These are phyloP conservation scores for Xylariaceae sp. DNA, from an alignment of 2,329 filamentous ascomycete genomes.

Conservation along the genomic window DNA sequence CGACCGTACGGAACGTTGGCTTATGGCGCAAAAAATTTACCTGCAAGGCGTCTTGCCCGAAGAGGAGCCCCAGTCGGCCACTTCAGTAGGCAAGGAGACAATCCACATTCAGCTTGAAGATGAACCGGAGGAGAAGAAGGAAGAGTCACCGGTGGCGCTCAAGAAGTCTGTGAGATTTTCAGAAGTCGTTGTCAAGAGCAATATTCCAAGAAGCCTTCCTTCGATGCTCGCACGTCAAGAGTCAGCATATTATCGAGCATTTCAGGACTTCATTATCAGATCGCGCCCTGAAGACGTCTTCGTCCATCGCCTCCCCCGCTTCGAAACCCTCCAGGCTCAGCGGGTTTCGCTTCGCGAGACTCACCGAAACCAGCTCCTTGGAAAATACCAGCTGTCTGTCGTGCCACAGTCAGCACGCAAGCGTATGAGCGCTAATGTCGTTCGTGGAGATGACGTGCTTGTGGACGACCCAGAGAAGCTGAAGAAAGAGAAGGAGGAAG, in stretches of 20 bases:
- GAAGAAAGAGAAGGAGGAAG: constrained; percentile 72
- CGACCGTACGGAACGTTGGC: constrained; percentile 83
- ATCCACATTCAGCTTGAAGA: constrained; percentile 34
- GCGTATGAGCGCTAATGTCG: constrained; percentile 70
- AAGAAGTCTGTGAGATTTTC: constrained; percentile 80
- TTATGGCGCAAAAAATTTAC: constrained; percentile 77
- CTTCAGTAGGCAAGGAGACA: constrained; percentile 36
- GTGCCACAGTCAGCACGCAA: constrained; percentile 67
- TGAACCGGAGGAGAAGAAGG: constrained; percentile 22
- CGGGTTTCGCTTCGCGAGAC: constrained; percentile 69
- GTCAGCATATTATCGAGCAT: constrained; percentile 84
- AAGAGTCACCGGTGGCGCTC: constrained; percentile 33
- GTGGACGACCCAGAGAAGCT: constrained; percentile 62
- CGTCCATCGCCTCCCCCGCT: constrained; percentile 78
- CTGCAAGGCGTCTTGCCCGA: constrained; percentile 64
- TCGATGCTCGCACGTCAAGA: constrained; percentile 58
- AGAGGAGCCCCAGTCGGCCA: constrained; percentile 37
- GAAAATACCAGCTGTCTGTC: constrained; percentile 77
- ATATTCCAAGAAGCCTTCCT: constrained; percentile 50
- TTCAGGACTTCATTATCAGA: constrained; percentile 69
- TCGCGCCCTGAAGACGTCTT: constrained; percentile 72
- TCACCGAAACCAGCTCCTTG: constrained; percentile 78
- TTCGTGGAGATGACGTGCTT: constrained; percentile 65
- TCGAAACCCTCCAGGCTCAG: constrained; percentile 82
- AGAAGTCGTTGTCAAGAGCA: constrained; percentile 45